These are phyloP conservation scores for Lathyrus tuberosus DNA, from an alignment of 306 rosid genomes.

Conservation along the genomic window DNA sequence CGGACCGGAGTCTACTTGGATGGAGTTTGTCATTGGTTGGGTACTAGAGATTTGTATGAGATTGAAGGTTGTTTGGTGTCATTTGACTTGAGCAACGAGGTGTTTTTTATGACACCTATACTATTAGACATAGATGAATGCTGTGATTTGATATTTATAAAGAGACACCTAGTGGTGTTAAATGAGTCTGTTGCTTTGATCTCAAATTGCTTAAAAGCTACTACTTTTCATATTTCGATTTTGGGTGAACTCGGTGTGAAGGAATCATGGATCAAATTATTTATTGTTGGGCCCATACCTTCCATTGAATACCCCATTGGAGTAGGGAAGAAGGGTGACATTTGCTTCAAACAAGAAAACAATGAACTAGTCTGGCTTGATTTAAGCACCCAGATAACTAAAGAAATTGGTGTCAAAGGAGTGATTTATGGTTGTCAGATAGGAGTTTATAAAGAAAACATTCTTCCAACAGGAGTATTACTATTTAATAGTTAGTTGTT, in stretches of 20 bases:
- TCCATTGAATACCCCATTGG: not conserved
- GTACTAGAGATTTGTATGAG: not conserved
- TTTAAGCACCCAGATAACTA: not conserved
- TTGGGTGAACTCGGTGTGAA: not conserved
- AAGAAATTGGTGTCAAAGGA: not conserved
- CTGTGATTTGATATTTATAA: not conserved
- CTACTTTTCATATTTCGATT: not conserved
- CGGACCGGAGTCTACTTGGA: not conserved
- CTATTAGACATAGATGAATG: not conserved
- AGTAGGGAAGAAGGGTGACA: not conserved
- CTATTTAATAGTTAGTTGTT: not conserved
- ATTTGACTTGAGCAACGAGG: not conserved
- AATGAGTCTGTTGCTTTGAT: not conserved
- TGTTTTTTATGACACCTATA: not conserved
- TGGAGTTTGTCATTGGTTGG: not conserved
- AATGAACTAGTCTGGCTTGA: not conserved
- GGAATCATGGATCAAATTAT: not conserved
- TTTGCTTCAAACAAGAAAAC: not conserved
- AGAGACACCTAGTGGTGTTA: not conserved
- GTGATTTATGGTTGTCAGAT: not conserved
- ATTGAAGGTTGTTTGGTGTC: not conserved
- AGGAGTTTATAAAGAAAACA: not conserved
- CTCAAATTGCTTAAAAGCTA: not conserved
- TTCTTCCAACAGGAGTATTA: not conserved
- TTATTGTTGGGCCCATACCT: not conserved